Percentiles rank a stretch among this genome's conserved stretches.
Evolutionary conservation across 2,329 filamentous ascomycete genomes (phyloP).

Genomic region (Leptodontidium sp.): DNA sequence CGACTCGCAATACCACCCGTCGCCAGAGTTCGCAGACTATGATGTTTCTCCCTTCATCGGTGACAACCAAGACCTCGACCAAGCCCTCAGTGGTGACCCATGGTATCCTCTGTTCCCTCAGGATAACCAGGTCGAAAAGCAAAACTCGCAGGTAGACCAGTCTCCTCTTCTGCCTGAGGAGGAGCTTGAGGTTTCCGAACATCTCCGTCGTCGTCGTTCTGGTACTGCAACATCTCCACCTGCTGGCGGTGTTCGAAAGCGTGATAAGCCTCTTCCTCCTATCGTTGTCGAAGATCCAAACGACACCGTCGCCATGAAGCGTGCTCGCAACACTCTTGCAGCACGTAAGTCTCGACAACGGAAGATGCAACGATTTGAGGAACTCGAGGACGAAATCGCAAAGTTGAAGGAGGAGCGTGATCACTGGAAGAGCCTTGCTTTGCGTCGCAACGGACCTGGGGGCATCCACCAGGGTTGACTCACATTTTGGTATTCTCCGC

Average conservation of each 20-base stretch:
- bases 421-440: constrained; percentile 63
- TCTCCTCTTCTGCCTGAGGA: constrained; percentile 49
- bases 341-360: constrained; percentile 92
- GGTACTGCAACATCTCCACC: constrained; percentile 68
- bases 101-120: constrained; percentile 82
- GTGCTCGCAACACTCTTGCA: constrained; percentile 90
- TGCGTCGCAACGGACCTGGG: constrained; percentile 26
- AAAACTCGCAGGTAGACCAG: constrained; percentile 37
- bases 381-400: constrained; percentile 76
- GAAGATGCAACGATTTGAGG: constrained; percentile 79
- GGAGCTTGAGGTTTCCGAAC: constrained; percentile 57
- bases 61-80: constrained; percentile 60
- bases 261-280: constrained; percentile 81
- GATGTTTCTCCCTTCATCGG: constrained; percentile 83
- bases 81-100: constrained; percentile 53
- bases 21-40: constrained; percentile 75
- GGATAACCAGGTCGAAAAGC: constrained; percentile 46
- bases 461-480: constrained; percentile 36
- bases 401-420: constrained; percentile 73
- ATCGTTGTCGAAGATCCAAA: constrained; percentile 78
- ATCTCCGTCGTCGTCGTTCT: constrained; percentile 55
- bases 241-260: constrained; percentile 77
- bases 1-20: constrained; percentile 74
- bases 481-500: constrained; percentile 37
- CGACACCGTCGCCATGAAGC: constrained; percentile 86